Base-by-base conservation (phyloP, 1,284 basidiomycete species). In the Cryptococcus jaspeensis region DNA sequence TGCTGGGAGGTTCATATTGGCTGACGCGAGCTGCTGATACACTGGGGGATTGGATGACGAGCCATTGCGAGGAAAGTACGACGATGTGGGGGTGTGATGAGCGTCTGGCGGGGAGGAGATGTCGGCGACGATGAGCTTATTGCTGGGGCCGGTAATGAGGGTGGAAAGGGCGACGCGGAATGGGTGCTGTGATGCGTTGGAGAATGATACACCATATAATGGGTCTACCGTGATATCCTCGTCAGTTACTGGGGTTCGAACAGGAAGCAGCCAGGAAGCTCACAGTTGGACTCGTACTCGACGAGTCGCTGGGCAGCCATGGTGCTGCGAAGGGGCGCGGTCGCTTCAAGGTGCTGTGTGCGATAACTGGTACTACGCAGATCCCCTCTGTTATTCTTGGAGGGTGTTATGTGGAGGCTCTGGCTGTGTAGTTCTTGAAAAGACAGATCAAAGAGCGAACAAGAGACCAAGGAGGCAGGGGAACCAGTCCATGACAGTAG, bases 131-230 rank as follows among this genome's bases (percentile, higher is more conserved):
- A 64, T 61, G 48, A 76, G 63, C 61, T 73, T 77, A 62, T 77
- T 78, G 41, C 64, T 53, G 3, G 71, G 65, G 0, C 71, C 69
- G 12, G 73, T 69, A 35, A 69, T 50, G 50, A 71, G 66, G 7
- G 75, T 73, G 18, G 71, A 69, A 11, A 77, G 57, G 5, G 75
- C 77, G 37, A 70, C 59, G 7, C 77, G 69, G 18, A 66, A 62
- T 12, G 70, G 71, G 50, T 77, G 74, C 2, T 50, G 52, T 6
- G 71, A 53, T 5, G 67, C 68, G 46, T 75, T 66, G 16, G 75
- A 76, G 63, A 77, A 78, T 11, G 67, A 67, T 8, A 79, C 50
- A 15, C 75, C 76, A 58, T 77, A 78, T 22, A 79, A 65, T 32
- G 73, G 69, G 55, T 70, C 78, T 79, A 64, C 13, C 16, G 1